A percentile compares a stretch with the other conserved stretches of the same genome.
Evolutionary conservation across 306 rosid genomes (phyloP).

Genomic region (Comarum palustre): DNA sequence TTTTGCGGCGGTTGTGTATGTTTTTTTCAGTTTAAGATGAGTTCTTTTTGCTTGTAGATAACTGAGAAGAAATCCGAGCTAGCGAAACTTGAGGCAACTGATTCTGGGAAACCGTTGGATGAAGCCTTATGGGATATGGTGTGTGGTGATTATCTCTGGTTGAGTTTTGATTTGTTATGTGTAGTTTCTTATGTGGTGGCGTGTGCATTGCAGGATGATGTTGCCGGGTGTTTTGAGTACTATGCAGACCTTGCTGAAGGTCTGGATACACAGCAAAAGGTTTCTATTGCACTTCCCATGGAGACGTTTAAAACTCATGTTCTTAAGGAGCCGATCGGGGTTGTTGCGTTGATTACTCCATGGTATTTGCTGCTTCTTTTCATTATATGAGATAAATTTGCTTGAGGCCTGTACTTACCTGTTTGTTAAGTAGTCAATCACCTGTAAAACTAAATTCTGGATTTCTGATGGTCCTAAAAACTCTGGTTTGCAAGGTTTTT

Average conservation of each 20-base stretch:
- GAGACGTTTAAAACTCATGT: constrained; percentile 66
- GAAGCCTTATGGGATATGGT: constrained; percentile 95
- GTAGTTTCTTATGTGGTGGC: constrained; percentile 4
- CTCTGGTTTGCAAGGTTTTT: not conserved
- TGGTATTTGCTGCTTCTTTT: constrained; percentile 47
- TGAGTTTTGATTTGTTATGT: constrained; percentile 6
- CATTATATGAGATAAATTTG: not conserved
- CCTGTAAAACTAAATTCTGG: not conserved
- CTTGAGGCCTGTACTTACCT: not conserved
- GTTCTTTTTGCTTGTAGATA: too few species aligned
- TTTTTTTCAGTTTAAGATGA: too few species aligned
- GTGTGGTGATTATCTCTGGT: constrained; percentile 9
- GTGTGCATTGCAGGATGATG: constrained; percentile 69
- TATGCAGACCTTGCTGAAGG: constrained; percentile 96
- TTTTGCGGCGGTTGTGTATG: not conserved
- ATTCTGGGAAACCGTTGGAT: constrained; percentile 87
- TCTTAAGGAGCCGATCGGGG: constrained; percentile 88
- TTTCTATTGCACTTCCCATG: constrained; percentile 80
- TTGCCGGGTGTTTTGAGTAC: constrained; percentile 93
- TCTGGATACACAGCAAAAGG: constrained; percentile 74
- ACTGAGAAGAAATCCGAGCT: constrained; percentile 56
- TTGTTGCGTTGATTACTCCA: constrained; percentile 86
- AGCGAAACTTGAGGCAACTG: constrained; percentile 71
- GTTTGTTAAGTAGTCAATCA: not conserved
- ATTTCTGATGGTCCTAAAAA: not conserved